phyloP scores from a whole-genome alignment of 306 rosid species.

The Cicer judaicum region DNA sequence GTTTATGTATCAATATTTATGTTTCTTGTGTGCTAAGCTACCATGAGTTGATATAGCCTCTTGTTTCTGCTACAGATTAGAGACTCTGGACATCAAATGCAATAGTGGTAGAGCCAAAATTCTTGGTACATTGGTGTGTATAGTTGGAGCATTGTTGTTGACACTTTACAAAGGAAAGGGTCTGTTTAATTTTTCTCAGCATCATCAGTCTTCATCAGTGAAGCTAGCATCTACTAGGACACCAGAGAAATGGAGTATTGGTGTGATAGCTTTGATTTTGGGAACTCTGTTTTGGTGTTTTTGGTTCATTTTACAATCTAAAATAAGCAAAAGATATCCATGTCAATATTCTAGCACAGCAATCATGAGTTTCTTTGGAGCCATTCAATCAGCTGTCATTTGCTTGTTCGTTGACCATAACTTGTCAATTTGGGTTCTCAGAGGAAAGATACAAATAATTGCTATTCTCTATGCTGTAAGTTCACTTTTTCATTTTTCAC shows the following conservation, averaged over 20 bases:
- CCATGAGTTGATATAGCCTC: not conserved
- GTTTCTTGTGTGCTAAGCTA: not conserved
- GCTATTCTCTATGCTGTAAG: constrained; percentile 79
- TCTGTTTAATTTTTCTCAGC: constrained; percentile 49
- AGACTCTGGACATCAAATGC: constrained; percentile 71
- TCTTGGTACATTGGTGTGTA: constrained; percentile 71
- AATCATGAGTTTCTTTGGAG: constrained; percentile 84
- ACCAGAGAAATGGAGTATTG: constrained; percentile 64
- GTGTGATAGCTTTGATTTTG: constrained; percentile 67
- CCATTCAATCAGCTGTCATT: constrained; percentile 75
- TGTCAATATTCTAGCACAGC: constrained; percentile 88
- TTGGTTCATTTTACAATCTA: constrained; percentile 82
- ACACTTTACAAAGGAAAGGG: constrained; percentile 73
- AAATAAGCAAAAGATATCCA: constrained; percentile 73
- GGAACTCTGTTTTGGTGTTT: constrained; percentile 83
- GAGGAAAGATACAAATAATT: constrained; percentile 63
- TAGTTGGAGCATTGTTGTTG: constrained; percentile 68
- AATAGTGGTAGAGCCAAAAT: constrained; percentile 81
- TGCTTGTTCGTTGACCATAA: constrained; percentile 56
- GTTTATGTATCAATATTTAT: not conserved
- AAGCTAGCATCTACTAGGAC: constrained; percentile 41
- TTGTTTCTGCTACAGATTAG: constrained; percentile 54
- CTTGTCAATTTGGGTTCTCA: constrained; percentile 72
- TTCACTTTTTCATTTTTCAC: constrained; percentile 22
- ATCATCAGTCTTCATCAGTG: constrained; percentile 14